These are phyloP conservation scores for Aspergillus aculeatinus DNA, from an alignment of 2,329 filamentous ascomycete genomes.

Conservation along the genomic window DNA sequence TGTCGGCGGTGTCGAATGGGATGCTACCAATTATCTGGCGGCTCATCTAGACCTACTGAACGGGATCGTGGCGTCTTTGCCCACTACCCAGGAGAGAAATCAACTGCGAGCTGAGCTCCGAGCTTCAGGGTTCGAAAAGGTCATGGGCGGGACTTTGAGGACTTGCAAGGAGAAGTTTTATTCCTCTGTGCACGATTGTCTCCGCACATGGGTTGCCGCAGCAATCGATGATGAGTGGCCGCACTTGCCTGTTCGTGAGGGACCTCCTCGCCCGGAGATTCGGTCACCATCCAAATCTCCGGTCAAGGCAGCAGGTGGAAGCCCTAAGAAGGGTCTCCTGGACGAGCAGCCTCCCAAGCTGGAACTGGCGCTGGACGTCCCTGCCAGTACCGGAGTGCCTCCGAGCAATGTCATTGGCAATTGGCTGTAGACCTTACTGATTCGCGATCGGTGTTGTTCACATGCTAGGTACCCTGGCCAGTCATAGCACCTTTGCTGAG, in stretches of 20 bases:
- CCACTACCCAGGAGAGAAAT: slow-evolving; percentile 70
- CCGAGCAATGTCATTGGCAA: slow-evolving; percentile 31
- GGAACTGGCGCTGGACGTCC: slow-evolving; percentile 47
- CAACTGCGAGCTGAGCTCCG: slow-evolving; percentile 71
- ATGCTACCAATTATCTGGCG: slow-evolving; percentile 93
- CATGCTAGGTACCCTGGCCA: background rate
- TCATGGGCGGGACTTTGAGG: slow-evolving; percentile 78
- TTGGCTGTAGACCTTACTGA: slow-evolving; percentile 35
- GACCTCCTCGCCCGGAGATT: slow-evolving; percentile 42
- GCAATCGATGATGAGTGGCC: slow-evolving; percentile 87
- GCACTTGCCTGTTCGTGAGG: slow-evolving; percentile 69
- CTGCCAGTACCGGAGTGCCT: slow-evolving; percentile 21
- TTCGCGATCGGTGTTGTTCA: background rate
- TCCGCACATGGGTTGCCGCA: slow-evolving; percentile 87
- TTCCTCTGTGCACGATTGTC: slow-evolving; percentile 80
- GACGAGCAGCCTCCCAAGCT: slow-evolving; percentile 60
- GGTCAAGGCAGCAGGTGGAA: slow-evolving; percentile 42
- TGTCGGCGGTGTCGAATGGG: slow-evolving; percentile 97
- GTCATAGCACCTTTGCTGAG: background rate
- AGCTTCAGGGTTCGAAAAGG: slow-evolving; percentile 86
- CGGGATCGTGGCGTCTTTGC: slow-evolving; percentile 79
- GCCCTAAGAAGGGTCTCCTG: slow-evolving; percentile 46
- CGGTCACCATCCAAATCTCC: slow-evolving; percentile 47
- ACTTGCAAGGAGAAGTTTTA: slow-evolving; percentile 99
- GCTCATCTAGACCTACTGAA: slow-evolving; percentile 92